phyloP scores from a whole-genome alignment of 352 stramenopile species.

The Phytophthora pisi region DNA sequence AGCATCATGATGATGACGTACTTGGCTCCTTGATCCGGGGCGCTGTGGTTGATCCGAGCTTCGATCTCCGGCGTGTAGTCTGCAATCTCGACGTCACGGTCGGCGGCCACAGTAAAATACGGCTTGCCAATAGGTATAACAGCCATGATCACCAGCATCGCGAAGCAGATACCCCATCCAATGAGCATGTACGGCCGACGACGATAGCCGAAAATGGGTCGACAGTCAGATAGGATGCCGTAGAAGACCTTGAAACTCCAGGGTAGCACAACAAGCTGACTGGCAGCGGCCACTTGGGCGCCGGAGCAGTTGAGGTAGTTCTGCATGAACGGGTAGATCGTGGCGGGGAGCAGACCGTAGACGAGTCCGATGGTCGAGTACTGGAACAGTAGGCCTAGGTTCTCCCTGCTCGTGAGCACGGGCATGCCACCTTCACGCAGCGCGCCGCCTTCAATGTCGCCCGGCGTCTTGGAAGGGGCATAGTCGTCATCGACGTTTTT shows the following conservation, averaged over 20 bases:
- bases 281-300: constrained; percentile 41
- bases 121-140: constrained; percentile 25
- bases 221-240: constrained; percentile 55
- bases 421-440: constrained; percentile 33
- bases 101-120: constrained; percentile 39
- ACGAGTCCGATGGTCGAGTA: constrained; percentile 47
- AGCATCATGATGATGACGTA: constrained; percentile 71
- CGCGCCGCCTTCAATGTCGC: constrained; percentile 32
- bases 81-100: constrained; percentile 17
- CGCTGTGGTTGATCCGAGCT: constrained; percentile 30
- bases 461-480: constrained; percentile 20
- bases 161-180: constrained; percentile 46
- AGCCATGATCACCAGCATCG: constrained; percentile 34
- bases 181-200: constrained; percentile 40
- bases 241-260: constrained; percentile 75
- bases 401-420: constrained; percentile 35
- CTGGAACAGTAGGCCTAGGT: constrained; percentile 44
- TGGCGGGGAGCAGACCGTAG: constrained; percentile 42
- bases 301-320: constrained; percentile 48
- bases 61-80: constrained; percentile 33
- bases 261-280: constrained; percentile 52
- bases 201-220: constrained; percentile 51
- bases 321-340: constrained; percentile 51
- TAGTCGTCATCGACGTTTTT: constrained; percentile 33
- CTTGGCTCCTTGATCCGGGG: constrained; percentile 20